phyloP scores from a whole-genome alignment of 805 yeast species.

The Hanseniaspora mollemarum region DNA sequence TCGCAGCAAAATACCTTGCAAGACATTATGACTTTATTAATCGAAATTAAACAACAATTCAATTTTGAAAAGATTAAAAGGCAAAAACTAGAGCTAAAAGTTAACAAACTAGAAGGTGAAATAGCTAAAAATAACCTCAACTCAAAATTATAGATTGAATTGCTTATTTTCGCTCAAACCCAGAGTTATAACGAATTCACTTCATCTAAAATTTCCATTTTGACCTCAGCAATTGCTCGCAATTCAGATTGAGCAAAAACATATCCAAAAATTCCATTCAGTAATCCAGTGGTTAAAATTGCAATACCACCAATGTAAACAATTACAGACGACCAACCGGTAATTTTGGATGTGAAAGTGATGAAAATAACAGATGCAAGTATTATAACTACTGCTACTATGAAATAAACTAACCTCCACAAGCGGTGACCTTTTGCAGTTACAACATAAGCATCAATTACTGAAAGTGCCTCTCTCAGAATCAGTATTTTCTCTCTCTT shows the following conservation, averaged over 20 bases:
- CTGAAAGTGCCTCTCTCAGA: slow-evolving; percentile 41
- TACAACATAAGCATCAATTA: slow-evolving; percentile 39
- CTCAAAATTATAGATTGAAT: no score
- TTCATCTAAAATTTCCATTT: slow-evolving; percentile 47
- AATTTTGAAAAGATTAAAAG: no score
- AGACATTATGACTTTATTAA: no score
- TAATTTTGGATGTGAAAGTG: slow-evolving; percentile 46
- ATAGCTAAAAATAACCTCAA: background rate
- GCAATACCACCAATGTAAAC: slow-evolving; percentile 46
- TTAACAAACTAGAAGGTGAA: no score
- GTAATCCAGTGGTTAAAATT: slow-evolving; percentile 52
- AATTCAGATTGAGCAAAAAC: slow-evolving; percentile 71
- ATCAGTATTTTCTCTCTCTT: slow-evolving; percentile 16
- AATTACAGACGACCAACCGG: slow-evolving; percentile 55
- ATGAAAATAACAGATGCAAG: slow-evolving; percentile 46
- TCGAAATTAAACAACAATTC: no score
- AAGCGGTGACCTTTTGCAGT: slow-evolving; percentile 48
- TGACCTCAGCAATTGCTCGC: slow-evolving; percentile 67
- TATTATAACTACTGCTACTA: slow-evolving; percentile 40
- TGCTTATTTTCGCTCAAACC: no score
- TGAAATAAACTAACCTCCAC: slow-evolving; percentile 59
- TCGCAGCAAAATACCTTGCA: no score
- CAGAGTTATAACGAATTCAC: slow-evolving; percentile 16
- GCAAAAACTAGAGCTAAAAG: no score
- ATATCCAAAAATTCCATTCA: slow-evolving; percentile 67